Evolutionary conservation across 192 early-diverging fungal species (phyloP), one percentile per base, ranked within the genome.

Genomic region (Gamsiella multidivaricata): DNA sequence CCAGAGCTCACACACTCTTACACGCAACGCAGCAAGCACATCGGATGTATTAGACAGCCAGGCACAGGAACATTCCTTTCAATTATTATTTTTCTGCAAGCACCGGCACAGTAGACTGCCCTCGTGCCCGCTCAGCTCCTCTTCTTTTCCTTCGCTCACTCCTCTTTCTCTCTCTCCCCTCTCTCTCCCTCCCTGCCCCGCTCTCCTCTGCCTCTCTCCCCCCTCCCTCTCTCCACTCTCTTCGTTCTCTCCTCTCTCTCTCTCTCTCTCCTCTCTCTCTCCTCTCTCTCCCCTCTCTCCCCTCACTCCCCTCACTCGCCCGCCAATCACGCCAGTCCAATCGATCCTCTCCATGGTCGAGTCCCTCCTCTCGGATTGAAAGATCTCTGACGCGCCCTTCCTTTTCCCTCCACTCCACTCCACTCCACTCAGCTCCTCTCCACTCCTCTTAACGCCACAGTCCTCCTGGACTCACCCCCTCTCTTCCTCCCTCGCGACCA

Each of bases 361-460:
- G 45, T 39, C 33, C 23, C 31, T 41, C 42, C 50, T 61, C 33
- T 49, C 57, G 57, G 71, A 75, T 66, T 66, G 71, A 56, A 72
- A 72, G 69, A 72, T 64, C 63, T 72, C 69, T 51, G 61, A 28
- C n/a, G 14, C 20, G 33, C 51, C 37, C 33, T 15, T 36, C 42
- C 28, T 45, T 25, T 18, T 37, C 25, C 25, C 12, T 41, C 8
- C 23, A 25, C 51, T 18, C 51, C 49, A n/a, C 28, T 45, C 58
- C 25, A 18, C 28, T 46, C n/a, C 32, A 33, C 29, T 50, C 12
- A 22, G 7, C 33, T 20, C 45, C 31, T 37, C 6, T 53, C 61
- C 29, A 22, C 60, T 8, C 10, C 29, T 50, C 60, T n/a, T 14
- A 10, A 41, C 14, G 8, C 14, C 39, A 10, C 45, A n/a, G n/a